Percentiles rank a stretch among this genome's conserved stretches.
Evolutionary conservation across 2,329 filamentous ascomycete genomes (phyloP).

Genomic region (Alternaria sp.): DNA sequence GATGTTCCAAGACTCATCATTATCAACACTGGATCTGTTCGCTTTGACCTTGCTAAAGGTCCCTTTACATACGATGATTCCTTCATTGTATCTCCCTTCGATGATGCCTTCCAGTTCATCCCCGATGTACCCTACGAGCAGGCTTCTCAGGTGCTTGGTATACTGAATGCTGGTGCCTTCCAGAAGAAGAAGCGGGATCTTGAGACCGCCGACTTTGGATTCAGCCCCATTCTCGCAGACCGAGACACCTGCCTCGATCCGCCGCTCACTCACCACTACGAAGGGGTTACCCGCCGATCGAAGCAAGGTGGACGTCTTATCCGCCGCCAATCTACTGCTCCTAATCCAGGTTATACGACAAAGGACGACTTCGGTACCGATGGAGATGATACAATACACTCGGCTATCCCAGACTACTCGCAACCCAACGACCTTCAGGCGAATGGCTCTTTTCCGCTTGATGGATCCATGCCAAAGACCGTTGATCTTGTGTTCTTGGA

Average conservation of each 20-base stretch:
- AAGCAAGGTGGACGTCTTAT: slow-evolving; percentile 53
- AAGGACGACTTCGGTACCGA: slow-evolving; percentile 65
- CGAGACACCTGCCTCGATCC: slow-evolving; percentile 61
- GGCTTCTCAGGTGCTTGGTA: slow-evolving; percentile 52
- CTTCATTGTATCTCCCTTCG: slow-evolving; percentile 66
- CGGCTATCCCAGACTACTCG: slow-evolving; percentile 56
- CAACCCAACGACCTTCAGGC: slow-evolving; percentile 62
- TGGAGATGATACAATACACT: slow-evolving; percentile 65
- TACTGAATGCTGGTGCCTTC: slow-evolving; percentile 56
- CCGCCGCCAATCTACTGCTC: slow-evolving; percentile 57
- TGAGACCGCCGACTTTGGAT: slow-evolving; percentile 43
- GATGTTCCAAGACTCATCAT: slow-evolving; percentile 64
- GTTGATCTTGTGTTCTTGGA: slow-evolving; percentile 65
- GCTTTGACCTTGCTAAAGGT: slow-evolving; percentile 70
- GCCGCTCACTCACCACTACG: slow-evolving; percentile 41
- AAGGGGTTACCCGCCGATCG: slow-evolving; percentile 33
- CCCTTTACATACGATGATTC: slow-evolving; percentile 65
- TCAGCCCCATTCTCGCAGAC: slow-evolving; percentile 49
- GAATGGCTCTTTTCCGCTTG: slow-evolving; percentile 57
- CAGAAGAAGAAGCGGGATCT: slow-evolving; percentile 48
- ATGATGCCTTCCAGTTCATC: slow-evolving; percentile 63
- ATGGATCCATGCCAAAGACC: slow-evolving; percentile 53
- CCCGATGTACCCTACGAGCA: slow-evolving; percentile 60
- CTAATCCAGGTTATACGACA: slow-evolving; percentile 63
- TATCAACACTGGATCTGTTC: slow-evolving; percentile 67